phyloP scores from a whole-genome alignment of 2,329 filamentous ascomycete genomes.

The Tympanopsis confertula region DNA sequence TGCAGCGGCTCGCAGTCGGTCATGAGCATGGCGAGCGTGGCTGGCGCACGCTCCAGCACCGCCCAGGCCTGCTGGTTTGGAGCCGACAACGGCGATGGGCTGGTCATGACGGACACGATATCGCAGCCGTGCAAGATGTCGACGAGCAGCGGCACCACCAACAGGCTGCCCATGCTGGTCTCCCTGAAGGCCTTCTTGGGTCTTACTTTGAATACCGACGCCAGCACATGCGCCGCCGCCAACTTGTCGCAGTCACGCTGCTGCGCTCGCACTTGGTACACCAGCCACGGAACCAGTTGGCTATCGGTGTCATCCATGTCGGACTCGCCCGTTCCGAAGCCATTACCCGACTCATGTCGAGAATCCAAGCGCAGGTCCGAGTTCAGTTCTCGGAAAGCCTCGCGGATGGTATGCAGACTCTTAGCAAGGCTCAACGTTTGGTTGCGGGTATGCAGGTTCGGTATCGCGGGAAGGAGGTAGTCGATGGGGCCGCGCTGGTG shows the following conservation, averaged over 20 bases:
- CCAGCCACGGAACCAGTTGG: slow-evolving; percentile 64
- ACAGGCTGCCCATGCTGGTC: slow-evolving; percentile 44
- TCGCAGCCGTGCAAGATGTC: slow-evolving; percentile 46
- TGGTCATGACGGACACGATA: slow-evolving; percentile 21
- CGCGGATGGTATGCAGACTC: too few relatives aligned
- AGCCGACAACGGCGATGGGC: slow-evolving; percentile 21
- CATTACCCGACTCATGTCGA: too few relatives aligned
- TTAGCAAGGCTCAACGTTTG: too few relatives aligned
- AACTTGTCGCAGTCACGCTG: slow-evolving; percentile 44
- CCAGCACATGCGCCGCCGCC: slow-evolving; percentile 58
- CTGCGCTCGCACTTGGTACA: slow-evolving; percentile 48
- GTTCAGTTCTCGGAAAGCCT: too few relatives aligned
- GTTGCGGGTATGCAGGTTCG: slow-evolving; percentile 25
- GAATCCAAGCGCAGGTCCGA: too few relatives aligned
- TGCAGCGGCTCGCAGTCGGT: slow-evolving; percentile 71
- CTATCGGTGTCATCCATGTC: slow-evolving; percentile 52
- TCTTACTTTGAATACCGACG: slow-evolving; percentile 57
- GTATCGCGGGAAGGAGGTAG: slow-evolving; percentile 46
- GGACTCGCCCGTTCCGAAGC: too few relatives aligned
- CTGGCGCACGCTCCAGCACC: slow-evolving; percentile 60
- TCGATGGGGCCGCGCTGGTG: slow-evolving; percentile 49
- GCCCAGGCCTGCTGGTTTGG: slow-evolving; percentile 28
- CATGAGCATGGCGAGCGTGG: slow-evolving; percentile 66
- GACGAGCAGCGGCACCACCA: slow-evolving; percentile 61
- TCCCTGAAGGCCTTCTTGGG: slow-evolving; percentile 54